Percentiles rank a stretch among this genome's conserved stretches.
phyloP scores from a whole-genome alignment of 139 green algal species.

The Dunaliella sp. region DNA sequence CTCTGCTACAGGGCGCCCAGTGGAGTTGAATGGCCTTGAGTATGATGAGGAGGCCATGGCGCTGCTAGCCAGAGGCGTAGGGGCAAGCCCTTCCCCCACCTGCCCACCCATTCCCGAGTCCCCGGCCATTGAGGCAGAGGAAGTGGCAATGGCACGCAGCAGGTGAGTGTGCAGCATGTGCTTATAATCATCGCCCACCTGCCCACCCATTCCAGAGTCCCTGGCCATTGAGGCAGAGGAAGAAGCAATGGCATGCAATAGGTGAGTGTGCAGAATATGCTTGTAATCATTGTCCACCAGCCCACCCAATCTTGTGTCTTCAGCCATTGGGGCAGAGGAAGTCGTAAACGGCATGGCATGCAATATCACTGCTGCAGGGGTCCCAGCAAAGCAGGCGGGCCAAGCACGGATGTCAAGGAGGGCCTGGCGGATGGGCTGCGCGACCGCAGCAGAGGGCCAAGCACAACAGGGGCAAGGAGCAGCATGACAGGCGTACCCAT shows the following conservation, averaged over 20 bases:
- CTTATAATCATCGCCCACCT: no score
- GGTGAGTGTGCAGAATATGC: background rate
- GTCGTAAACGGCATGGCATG: background rate
- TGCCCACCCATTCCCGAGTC: background rate
- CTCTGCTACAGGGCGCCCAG: background rate
- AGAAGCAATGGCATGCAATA: background rate
- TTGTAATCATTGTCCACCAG: no score
- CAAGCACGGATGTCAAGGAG: no score
- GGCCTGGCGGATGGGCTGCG: no score
- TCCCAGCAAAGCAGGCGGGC: no score
- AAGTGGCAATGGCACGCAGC: background rate
- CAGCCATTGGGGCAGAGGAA: background rate
- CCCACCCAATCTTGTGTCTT: background rate
- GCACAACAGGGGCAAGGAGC: no score
- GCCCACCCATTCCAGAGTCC: background rate
- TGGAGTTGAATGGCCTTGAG: constrained; percentile 34
- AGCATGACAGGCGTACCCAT: no score
- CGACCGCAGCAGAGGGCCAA: no score
- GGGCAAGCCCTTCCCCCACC: background rate
- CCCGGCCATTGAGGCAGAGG: background rate
- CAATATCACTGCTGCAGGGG: no score
- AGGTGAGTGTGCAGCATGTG: background rate
- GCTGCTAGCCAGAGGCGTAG: constrained; percentile 16
- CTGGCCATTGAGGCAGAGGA: background rate
- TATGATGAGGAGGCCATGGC: constrained; percentile 36